Conservation (phyloP, 176 grass and related monocot genomes). For the Triticum urartu region DNA sequence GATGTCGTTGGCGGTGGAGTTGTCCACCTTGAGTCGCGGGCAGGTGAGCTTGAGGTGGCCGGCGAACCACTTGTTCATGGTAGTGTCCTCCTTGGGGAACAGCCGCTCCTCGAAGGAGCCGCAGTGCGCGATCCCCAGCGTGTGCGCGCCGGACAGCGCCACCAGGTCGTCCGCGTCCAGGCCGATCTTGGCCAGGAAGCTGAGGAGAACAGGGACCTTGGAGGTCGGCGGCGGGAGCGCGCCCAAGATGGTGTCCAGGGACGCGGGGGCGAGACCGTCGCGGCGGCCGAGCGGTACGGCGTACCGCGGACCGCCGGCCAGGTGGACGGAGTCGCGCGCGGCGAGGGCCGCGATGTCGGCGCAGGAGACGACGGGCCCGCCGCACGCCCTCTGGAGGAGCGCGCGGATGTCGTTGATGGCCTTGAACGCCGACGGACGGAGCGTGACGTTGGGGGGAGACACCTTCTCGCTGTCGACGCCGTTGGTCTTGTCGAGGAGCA, state of each 20-base stretch:
- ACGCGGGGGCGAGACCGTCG: constrained; percentile 25
- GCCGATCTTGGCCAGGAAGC: neutral
- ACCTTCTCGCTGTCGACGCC: constrained; percentile 43
- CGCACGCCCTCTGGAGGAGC: constrained; percentile 38
- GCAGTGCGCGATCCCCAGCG: constrained; percentile 61
- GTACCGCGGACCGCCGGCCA: constrained; percentile 43
- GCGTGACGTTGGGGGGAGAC: constrained; percentile 36
- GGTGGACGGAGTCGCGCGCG: constrained; percentile 43
- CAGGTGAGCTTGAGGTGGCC: constrained; percentile 45
- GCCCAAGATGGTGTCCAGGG: neutral
- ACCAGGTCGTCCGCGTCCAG: constrained; percentile 54
- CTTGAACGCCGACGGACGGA: constrained; percentile 56
- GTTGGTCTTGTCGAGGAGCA: constrained; percentile 37
- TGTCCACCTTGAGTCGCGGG: neutral
- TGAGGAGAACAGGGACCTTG: neutral
- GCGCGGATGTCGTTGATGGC: constrained; percentile 65
- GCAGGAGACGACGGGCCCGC: constrained; percentile 65
- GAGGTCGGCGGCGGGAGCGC: constrained; percentile 25
- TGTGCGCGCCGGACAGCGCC: constrained; percentile 59
- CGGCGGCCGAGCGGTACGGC: neutral
- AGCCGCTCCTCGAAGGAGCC: constrained; percentile 36
- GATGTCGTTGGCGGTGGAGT: constrained; percentile 52
- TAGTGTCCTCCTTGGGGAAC: constrained; percentile 6
- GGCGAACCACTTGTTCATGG: neutral
- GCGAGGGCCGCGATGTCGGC: constrained; percentile 61